These are phyloP conservation scores for Phytomonas francai DNA, from an alignment of 208 protist genomes.

Conservation along the genomic window DNA sequence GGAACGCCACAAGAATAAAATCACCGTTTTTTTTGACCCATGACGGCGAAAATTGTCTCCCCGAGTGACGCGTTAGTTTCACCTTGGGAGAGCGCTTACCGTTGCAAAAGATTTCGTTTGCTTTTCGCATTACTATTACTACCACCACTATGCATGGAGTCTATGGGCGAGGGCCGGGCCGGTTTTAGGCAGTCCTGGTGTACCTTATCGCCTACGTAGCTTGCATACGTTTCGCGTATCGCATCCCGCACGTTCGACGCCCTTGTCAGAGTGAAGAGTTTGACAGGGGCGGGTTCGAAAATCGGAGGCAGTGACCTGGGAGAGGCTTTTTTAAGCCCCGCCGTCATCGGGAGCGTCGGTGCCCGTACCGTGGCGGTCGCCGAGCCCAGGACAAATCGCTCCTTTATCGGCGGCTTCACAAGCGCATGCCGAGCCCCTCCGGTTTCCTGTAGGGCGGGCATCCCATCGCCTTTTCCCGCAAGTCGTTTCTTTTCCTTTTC, in stretches of 20 bases:
- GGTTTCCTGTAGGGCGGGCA: no score
- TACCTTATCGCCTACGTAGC: slow-evolving; percentile 63
- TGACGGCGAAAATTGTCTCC: background rate
- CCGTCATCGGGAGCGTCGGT: slow-evolving; percentile 2
- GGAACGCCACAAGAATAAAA: background rate
- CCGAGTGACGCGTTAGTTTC: background rate
- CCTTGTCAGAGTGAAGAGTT: slow-evolving; percentile 82
- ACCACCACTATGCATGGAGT: background rate
- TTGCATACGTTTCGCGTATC: slow-evolving; percentile 46
- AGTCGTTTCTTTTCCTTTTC: no score
- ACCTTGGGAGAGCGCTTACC: background rate
- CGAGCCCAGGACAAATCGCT: slow-evolving; percentile 1
- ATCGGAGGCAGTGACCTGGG: background rate
- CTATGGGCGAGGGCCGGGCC: no score
- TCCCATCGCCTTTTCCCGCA: no score
- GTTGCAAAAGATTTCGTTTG: no score
- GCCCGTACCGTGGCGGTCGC: background rate
- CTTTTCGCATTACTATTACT: no score
- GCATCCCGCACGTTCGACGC: slow-evolving; percentile 37
- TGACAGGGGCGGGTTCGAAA: slow-evolving; percentile 42
- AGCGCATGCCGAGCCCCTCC: no score
- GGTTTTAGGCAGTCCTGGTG: slow-evolving; percentile 27
- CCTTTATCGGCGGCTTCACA: background rate
- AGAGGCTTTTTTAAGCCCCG: background rate
- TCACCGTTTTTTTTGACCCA: background rate